Evolutionary conservation across 305 asterid species (phyloP).

Genomic region (Solanum hybrid): DNA sequence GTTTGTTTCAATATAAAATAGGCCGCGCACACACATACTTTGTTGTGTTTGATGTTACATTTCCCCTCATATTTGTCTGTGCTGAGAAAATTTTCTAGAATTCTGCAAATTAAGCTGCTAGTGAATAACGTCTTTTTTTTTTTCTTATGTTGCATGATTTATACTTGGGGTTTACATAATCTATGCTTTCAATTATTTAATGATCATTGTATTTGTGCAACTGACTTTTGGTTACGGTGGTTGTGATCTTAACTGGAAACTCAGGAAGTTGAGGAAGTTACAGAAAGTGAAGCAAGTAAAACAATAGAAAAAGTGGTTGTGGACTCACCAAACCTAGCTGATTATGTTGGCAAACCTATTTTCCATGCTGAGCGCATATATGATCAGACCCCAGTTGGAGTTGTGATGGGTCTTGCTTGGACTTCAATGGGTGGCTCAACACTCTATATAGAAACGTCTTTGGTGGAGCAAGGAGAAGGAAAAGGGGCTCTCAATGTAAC

Average conservation of each 20-base stretch:
- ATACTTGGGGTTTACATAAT: not conserved
- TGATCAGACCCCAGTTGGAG: constrained; percentile 80
- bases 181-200: not conserved
- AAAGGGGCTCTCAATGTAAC: constrained; percentile 73
- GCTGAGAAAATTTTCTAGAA: not conserved
- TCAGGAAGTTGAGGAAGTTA: constrained; percentile 27
- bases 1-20: not conserved
- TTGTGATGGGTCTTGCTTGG: constrained; percentile 99
- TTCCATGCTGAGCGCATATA: constrained; percentile 92
- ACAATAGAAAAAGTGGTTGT: constrained; percentile 48
- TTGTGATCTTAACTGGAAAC: constrained; percentile 28
- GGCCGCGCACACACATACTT: not conserved
- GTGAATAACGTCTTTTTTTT: not conserved
- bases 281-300: constrained; percentile 22
- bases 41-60: not conserved
- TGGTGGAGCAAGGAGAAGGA: constrained; percentile 80
- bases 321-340: constrained; percentile 59
- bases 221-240: not conserved
- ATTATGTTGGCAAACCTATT: constrained; percentile 90
- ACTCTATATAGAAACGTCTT: constrained; percentile 69
- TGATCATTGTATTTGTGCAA: not conserved
- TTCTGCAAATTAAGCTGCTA: not conserved
- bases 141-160: not conserved
- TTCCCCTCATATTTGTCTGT: not conserved
- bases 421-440: constrained; percentile 99